Percentiles rank a stretch among this genome's conserved stretches.
phyloP scores from a whole-genome alignment of 2,329 filamentous ascomycete genomes.

The Leptographium wingfieldii region DNA sequence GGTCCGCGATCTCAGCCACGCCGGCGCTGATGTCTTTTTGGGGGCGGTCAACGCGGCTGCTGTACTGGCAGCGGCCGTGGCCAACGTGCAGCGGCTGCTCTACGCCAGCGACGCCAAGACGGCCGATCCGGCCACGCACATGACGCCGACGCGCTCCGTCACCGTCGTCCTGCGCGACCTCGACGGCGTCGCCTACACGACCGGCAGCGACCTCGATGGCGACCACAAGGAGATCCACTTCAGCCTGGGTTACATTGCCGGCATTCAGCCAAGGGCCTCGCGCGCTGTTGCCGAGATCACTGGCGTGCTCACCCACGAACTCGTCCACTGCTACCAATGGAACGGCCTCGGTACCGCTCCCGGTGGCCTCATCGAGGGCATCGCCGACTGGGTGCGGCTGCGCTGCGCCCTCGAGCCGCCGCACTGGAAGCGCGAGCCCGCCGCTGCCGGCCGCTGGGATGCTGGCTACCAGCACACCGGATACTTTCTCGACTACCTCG shows the following conservation, averaged over 20 bases:
- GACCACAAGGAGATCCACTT: constrained; percentile 94
- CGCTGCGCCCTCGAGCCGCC: constrained; percentile 60
- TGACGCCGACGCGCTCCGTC: constrained; percentile 64
- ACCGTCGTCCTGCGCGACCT: constrained; percentile 72
- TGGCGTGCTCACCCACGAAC: constrained; percentile 81
- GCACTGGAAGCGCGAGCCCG: constrained; percentile 59
- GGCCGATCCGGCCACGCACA: constrained; percentile 25
- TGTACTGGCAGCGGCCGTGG: constrained; percentile 50
- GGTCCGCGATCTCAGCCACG: constrained; percentile 43
- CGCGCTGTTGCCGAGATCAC: constrained; percentile 50
- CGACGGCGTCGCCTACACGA: constrained; percentile 82
- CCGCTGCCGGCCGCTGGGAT: constrained; percentile 55
- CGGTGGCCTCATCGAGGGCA: constrained; percentile 74
- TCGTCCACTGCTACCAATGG: constrained; percentile 91
- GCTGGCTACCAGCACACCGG: constrained; percentile 81
- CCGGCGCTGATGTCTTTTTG: constrained; percentile 56
- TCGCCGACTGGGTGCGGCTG: constrained; percentile 86
- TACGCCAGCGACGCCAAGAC: constrained; percentile 39
- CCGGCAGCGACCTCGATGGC: constrained; percentile 60
- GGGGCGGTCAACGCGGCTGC: constrained; percentile 47
- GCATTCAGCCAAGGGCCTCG: constrained; percentile 24
- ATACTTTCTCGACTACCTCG: constrained; percentile 81
- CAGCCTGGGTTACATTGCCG: constrained; percentile 59
- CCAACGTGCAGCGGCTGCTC: constrained; percentile 57
- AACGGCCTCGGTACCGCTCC: constrained; percentile 50